Evolutionary conservation across 352 stramenopile genomes (phyloP).

Genomic region (Phytopythium kandeliae): DNA sequence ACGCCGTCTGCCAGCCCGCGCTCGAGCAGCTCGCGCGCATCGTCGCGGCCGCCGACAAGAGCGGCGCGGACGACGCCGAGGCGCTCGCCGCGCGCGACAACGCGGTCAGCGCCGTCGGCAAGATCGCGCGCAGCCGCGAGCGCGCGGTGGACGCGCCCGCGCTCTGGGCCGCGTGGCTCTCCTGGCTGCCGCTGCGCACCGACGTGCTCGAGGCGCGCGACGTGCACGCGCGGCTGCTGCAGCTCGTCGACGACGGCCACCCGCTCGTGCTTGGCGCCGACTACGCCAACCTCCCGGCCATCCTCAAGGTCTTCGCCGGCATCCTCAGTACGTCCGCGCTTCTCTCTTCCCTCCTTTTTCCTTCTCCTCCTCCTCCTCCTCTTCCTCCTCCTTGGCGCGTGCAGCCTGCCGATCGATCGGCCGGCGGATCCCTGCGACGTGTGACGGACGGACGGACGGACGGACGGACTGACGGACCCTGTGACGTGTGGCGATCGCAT

Average conservation of each 20-base stretch:
- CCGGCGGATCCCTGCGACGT: no score
- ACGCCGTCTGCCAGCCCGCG: slow-evolving; percentile 51
- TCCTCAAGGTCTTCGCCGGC: slow-evolving; percentile 74
- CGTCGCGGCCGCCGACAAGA: slow-evolving; percentile 39
- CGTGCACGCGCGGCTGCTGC: slow-evolving; percentile 67
- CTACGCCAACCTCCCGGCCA: slow-evolving; percentile 52
- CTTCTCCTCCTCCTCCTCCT: no score
- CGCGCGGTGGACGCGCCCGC: slow-evolving; percentile 46
- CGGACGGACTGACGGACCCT: no score
- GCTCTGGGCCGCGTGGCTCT: slow-evolving; percentile 72
- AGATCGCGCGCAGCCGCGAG: slow-evolving; percentile 66
- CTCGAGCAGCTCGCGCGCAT: slow-evolving; percentile 75
- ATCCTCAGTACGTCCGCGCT: slow-evolving; percentile 23
- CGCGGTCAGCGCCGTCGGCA: slow-evolving; percentile 73
- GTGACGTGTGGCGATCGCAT: no score
- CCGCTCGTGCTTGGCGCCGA: slow-evolving; percentile 56
- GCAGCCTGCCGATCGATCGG: no score
- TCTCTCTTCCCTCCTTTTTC: not conserved
- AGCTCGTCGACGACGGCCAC: slow-evolving; percentile 53
- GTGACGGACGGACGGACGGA: no score
- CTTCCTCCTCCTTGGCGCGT: no score
- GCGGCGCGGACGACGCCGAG: slow-evolving; percentile 59
- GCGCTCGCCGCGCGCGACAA: slow-evolving; percentile 73
- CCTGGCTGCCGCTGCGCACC: slow-evolving; percentile 73
- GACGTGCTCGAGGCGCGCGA: slow-evolving; percentile 77